A percentile compares a stretch with the other conserved stretches of the same genome.
Conservation (phyloP, 208 protist genomes). For the Trypanosoma scelopori region DNA sequence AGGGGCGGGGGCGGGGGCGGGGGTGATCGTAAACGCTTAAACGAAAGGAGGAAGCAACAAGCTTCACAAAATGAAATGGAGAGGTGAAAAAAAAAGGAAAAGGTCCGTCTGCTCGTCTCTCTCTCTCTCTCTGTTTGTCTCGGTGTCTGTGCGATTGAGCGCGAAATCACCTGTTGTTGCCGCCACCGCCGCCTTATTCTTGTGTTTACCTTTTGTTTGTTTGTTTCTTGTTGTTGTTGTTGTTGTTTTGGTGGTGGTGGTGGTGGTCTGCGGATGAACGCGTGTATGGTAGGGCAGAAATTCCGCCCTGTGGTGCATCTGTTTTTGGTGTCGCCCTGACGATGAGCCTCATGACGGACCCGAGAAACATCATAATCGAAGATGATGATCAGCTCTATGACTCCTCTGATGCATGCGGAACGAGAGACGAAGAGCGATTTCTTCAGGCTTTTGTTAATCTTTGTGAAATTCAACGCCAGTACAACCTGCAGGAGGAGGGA, state of each 20-base stretch:
- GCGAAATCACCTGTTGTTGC: background rate
- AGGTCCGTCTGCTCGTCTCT: conserved; percentile 1
- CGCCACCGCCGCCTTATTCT: background rate
- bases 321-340: background rate
- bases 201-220: conserved; percentile 15
- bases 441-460: conserved; percentile 8
- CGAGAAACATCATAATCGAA: conserved; percentile 34
- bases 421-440: conserved; percentile 30
- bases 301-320: background rate
- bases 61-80: background rate
- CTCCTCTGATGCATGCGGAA: conserved; percentile 5
- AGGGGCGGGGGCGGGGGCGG: too few relatives aligned
- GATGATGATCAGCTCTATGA: conserved; percentile 3
- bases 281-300: too few relatives aligned
- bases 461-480: background rate
- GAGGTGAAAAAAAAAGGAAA: conserved; percentile 1
- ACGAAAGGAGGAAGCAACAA: background rate
- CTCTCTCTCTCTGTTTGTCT: conserved; percentile 2
- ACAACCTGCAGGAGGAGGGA: background rate
- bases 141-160: background rate
- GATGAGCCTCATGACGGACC: conserved; percentile 63
- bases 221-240: too few relatives aligned
- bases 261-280: too few relatives aligned
- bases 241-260: conserved; percentile 5
- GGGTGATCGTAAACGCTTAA: background rate